Evolutionary conservation across 2,329 filamentous ascomycete species (phyloP).

Genomic region (Epichloe festucae): DNA sequence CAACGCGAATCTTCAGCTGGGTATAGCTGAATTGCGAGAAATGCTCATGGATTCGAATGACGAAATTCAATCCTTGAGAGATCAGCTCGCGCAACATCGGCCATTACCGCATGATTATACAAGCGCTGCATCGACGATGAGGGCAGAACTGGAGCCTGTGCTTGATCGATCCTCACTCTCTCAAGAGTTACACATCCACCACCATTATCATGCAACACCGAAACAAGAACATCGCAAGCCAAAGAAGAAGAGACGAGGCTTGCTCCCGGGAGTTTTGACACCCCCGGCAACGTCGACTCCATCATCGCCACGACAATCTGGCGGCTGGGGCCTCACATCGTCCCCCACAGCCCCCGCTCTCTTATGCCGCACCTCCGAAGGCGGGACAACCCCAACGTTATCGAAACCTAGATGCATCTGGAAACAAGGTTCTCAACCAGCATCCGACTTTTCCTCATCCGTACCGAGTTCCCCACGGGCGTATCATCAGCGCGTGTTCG

Average conservation of each 20-base stretch:
- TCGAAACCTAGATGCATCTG: conserved; percentile 41
- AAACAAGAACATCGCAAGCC: conserved; percentile 49
- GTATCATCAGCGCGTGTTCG: conserved; percentile 62
- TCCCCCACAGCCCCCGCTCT: conserved; percentile 27
- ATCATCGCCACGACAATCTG: conserved; percentile 24
- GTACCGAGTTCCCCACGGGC: conserved; percentile 72
- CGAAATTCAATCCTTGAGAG: conserved; percentile 76
- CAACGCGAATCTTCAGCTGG: conserved; percentile 85
- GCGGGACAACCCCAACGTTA: conserved; percentile 37
- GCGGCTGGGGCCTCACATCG: conserved; percentile 23
- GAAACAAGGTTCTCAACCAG: conserved; percentile 31
- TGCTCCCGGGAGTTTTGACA: conserved; percentile 49
- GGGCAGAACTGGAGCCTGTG: conserved; percentile 54
- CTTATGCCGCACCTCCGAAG: conserved; percentile 26
- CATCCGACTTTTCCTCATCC: conserved; percentile 59
- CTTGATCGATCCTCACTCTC: conserved; percentile 29
- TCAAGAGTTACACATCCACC: conserved; percentile 81
- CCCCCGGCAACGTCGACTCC: conserved; percentile 29
- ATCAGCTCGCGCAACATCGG: conserved; percentile 70
- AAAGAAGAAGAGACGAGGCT: conserved; percentile 59
- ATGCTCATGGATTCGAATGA: conserved; percentile 87
- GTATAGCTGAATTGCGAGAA: conserved; percentile 81
- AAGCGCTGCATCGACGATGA: conserved; percentile 41
- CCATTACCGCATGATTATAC: conserved; percentile 35
- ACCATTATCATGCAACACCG: conserved; percentile 71